Evolutionary conservation across 257 asterid species (phyloP).

Genomic region (Paraleonurus japonicus): DNA sequence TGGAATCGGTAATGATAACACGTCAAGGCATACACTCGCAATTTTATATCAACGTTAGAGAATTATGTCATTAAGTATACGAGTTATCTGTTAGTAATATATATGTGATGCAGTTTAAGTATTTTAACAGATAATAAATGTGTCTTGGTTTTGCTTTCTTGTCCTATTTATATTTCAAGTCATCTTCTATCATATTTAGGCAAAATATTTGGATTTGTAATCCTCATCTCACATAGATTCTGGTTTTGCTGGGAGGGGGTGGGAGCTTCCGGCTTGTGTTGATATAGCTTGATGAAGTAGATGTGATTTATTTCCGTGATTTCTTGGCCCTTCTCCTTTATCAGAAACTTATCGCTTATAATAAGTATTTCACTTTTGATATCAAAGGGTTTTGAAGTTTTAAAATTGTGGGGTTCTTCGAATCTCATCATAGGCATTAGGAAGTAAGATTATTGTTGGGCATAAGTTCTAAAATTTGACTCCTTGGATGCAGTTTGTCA

Average conservation of each 20-base stretch:
- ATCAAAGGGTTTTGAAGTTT: background rate
- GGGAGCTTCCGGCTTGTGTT: background rate
- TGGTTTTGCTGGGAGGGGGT: background rate
- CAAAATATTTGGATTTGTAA: background rate
- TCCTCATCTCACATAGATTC: background rate
- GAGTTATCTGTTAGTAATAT: background rate
- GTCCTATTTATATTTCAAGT: background rate
- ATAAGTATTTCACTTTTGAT: background rate
- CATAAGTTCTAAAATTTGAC: background rate
- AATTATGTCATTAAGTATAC: background rate
- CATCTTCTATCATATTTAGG: background rate
- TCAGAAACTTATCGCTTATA: background rate
- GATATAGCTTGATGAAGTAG: slow-evolving; percentile 6
- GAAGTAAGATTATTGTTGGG: background rate
- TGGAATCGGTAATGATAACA: slow-evolving; percentile 72
- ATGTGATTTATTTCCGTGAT: slow-evolving; percentile 1
- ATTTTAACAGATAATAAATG: background rate
- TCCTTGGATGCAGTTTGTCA: background rate
- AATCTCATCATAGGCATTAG: background rate
- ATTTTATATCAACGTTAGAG: slow-evolving; percentile 5
- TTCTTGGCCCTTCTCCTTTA: background rate
- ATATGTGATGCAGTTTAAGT: slow-evolving; percentile 7
- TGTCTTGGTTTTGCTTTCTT: background rate
- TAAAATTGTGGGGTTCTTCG: background rate
- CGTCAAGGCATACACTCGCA: slow-evolving; percentile 9